Evolutionary conservation across 306 rosid genomes (phyloP).

Genomic region (Prunus campanulata): DNA sequence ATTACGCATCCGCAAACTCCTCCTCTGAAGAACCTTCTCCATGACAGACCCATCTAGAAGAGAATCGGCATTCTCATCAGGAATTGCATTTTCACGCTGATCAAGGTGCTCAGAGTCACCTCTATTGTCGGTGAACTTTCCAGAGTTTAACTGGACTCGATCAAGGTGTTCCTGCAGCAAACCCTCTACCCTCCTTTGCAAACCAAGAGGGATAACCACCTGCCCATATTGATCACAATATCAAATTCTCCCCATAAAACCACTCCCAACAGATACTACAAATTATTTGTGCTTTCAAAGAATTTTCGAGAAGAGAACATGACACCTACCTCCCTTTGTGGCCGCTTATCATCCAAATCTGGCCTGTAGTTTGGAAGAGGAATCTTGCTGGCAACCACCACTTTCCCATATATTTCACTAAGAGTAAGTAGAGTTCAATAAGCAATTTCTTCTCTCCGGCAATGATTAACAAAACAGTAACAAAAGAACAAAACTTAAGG

Average conservation of each 20-base stretch:
- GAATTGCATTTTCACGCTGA: conserved; percentile 43
- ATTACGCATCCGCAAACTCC: conserved; percentile 90
- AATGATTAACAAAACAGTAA: conserved; percentile 1
- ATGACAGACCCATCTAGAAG: conserved; percentile 81
- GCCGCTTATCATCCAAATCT: conserved; percentile 97
- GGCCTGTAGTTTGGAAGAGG: conserved; percentile 99
- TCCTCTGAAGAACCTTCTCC: conserved; percentile 95
- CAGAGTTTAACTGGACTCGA: conserved; percentile 52
- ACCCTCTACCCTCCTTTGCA: conserved; percentile 96
- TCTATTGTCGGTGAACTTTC: conserved; percentile 33
- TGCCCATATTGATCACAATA: conserved; percentile 26
- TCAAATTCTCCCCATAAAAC: conserved; percentile 8
- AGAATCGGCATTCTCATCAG: conserved; percentile 53
- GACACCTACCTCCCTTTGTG: conserved; percentile 86
- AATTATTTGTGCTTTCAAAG: not conserved
- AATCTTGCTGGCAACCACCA: conserved; percentile 88
- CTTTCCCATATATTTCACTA: conserved; percentile 88
- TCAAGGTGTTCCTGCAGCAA: conserved; percentile 85
- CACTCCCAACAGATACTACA: conserved; percentile 2
- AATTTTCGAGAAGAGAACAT: conserved; percentile 16
- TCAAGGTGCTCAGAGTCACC: conserved; percentile 39
- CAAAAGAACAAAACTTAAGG: not conserved
- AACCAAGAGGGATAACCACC: conserved; percentile 84
- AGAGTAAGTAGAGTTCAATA: conserved; percentile 9
- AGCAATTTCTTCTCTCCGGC: not conserved